Percentiles rank a stretch among this genome's conserved stretches.
Evolutionary conservation across 164 flowering plant genomes (phyloP).

Genomic region (Kalanchoe fedtschenkoi): DNA sequence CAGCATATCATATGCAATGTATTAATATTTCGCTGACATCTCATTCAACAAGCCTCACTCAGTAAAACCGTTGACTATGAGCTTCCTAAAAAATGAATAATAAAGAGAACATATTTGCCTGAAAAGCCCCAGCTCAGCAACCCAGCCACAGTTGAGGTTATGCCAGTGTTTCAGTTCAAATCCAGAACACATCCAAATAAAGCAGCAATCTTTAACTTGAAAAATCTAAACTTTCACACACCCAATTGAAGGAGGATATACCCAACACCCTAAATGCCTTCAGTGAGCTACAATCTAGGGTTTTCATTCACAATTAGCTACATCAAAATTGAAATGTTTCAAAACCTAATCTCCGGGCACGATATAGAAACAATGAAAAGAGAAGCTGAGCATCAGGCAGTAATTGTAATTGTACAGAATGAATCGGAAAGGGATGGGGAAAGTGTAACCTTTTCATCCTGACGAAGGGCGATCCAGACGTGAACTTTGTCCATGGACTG

Average conservation of each 20-base stretch:
- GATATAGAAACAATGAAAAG: background rate
- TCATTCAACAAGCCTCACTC: no score
- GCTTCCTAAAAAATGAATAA: background rate
- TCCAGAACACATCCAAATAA: background rate
- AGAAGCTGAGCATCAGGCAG: background rate
- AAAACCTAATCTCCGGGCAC: background rate
- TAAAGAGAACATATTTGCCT: background rate
- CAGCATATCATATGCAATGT: background rate
- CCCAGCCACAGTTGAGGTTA: background rate
- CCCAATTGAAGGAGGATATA: background rate
- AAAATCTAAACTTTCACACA: background rate
- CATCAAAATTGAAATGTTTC: background rate
- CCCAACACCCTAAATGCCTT: background rate
- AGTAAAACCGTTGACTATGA: background rate
- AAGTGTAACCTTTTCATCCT: slow-evolving; percentile 6
- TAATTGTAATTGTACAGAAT: background rate
- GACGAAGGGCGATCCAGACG: slow-evolving; percentile 9
- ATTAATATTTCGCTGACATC: background rate
- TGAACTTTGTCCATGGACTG: slow-evolving; percentile 9
- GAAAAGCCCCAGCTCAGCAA: no score
- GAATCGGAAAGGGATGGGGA: background rate
- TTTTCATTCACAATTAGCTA: background rate
- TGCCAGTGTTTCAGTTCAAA: background rate
- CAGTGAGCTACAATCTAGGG: background rate
- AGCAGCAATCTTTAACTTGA: background rate